Conservation (phyloP, 805 yeast genomes). For the Maudiozyma pseudohumilis region DNA sequence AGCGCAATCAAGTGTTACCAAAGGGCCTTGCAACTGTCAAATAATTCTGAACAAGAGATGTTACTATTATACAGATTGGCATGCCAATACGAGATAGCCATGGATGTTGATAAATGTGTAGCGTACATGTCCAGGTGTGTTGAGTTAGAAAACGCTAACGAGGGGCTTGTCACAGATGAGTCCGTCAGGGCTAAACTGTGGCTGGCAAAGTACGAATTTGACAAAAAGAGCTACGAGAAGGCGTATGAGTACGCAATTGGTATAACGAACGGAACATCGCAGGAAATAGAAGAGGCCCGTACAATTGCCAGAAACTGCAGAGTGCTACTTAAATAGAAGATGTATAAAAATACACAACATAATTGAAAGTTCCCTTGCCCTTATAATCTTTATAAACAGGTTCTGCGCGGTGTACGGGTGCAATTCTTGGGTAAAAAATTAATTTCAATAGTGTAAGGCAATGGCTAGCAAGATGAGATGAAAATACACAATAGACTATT, state of each 20-base stretch:
- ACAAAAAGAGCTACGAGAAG: constrained; percentile 44
- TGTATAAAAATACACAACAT: neutral
- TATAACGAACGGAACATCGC: constrained; percentile 63
- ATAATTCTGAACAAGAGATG: constrained; percentile 46
- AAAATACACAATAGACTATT: no score
- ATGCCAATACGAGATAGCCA: constrained; percentile 46
- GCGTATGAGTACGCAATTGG: constrained; percentile 70
- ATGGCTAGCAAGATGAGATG: no score
- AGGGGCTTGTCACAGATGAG: constrained; percentile 56
- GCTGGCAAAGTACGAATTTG: constrained; percentile 66
- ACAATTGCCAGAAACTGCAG: constrained; percentile 72
- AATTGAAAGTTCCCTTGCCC: no score
- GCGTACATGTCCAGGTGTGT: constrained; percentile 54
- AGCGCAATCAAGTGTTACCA: constrained; percentile 77
- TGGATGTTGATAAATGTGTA: constrained; percentile 44
- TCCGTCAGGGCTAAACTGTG: constrained; percentile 75
- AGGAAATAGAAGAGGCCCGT: constrained; percentile 83
- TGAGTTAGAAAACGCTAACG: constrained; percentile 45
- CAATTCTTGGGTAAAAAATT: no score
- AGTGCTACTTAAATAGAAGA: constrained; percentile 33
- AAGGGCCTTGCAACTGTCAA: constrained; percentile 52
- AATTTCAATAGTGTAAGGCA: no score
- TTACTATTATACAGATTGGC: constrained; percentile 55
- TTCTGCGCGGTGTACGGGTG: constrained; percentile 1
- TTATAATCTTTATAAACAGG: neutral